Conservation (phyloP, 2,329 filamentous ascomycete species). For the Coniochaeta sp. region DNA sequence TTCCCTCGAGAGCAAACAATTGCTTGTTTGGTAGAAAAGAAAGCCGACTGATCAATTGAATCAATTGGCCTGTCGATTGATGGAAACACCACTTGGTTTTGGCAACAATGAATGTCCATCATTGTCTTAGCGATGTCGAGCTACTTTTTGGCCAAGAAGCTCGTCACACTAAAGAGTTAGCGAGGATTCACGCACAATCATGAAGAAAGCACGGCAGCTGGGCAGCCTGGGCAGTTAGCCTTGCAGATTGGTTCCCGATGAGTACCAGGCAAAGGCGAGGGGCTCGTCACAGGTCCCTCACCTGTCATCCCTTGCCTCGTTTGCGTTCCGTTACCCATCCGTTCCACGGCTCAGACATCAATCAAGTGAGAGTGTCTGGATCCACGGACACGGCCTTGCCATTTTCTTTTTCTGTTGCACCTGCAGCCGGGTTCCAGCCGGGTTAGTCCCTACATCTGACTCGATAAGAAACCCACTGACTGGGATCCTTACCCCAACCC, state of each 20-base stretch:
- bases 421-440: background rate
- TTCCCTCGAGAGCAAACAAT: background rate
- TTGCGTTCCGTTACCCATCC: conserved; percentile 3
- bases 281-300: background rate
- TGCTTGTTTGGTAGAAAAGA: background rate
- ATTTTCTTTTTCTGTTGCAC: too few relatives aligned
- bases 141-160: background rate
- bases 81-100: background rate
- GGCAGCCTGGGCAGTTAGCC: background rate
- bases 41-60: background rate
- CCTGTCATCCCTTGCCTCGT: conserved; percentile 6
- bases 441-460: background rate
- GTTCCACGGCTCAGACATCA: background rate
- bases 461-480: background rate
- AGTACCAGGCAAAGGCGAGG: background rate
- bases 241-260: background rate
- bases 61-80: background rate
- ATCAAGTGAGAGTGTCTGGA: background rate
- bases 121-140: background rate
- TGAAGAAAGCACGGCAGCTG: background rate
- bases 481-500: background rate
- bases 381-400: background rate
- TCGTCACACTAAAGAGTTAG: background rate
- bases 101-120: background rate
- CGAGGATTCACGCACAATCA: background rate